Conservation (phyloP, 495 filamentous ascomycete genomes). For the Glutinoglossum americanum region DNA sequence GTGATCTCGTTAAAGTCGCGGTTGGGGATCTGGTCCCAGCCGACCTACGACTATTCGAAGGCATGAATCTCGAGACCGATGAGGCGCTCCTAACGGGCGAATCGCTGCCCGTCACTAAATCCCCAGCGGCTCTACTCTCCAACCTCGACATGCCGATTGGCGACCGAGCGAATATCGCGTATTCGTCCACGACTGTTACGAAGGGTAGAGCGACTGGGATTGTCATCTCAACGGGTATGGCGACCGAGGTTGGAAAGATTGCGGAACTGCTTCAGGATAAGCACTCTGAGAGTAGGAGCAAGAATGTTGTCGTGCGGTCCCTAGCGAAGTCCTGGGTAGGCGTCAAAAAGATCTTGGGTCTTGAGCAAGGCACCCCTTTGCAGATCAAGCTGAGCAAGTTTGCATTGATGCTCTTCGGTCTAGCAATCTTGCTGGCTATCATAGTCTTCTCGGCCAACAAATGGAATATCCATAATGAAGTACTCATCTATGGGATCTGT, state of each 20-base stretch:
- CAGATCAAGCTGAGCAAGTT: constrained; percentile 64
- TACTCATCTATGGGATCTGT: constrained; percentile 56
- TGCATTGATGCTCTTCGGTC: constrained; percentile 51
- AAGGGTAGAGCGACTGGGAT: constrained; percentile 48
- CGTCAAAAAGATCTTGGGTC: constrained; percentile 3
- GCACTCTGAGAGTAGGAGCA: neutral
- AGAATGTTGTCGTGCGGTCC: neutral
- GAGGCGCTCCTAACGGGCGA: constrained; percentile 57
- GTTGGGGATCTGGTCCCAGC: constrained; percentile 72
- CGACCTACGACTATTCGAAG: constrained; percentile 50
- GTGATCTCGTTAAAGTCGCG: constrained; percentile 57
- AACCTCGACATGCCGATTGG: constrained; percentile 26
- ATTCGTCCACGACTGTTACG: constrained; percentile 41
- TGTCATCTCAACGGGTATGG: constrained; percentile 52
- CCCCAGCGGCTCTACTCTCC: constrained; percentile 16
- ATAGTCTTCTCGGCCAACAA: constrained; percentile 62
- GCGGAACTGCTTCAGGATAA: constrained; percentile 19
- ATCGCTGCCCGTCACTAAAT: constrained; percentile 36
- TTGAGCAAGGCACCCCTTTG: constrained; percentile 40
- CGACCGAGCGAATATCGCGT: constrained; percentile 48
- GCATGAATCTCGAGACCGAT: constrained; percentile 56
- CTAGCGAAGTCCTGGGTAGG: neutral
- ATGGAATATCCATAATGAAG: constrained; percentile 46
- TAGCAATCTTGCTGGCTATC: constrained; percentile 52
- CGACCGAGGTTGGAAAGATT: constrained; percentile 71